phyloP scores from a whole-genome alignment of 2,329 filamentous ascomycete genomes.

The Fusarium incarnatum region DNA sequence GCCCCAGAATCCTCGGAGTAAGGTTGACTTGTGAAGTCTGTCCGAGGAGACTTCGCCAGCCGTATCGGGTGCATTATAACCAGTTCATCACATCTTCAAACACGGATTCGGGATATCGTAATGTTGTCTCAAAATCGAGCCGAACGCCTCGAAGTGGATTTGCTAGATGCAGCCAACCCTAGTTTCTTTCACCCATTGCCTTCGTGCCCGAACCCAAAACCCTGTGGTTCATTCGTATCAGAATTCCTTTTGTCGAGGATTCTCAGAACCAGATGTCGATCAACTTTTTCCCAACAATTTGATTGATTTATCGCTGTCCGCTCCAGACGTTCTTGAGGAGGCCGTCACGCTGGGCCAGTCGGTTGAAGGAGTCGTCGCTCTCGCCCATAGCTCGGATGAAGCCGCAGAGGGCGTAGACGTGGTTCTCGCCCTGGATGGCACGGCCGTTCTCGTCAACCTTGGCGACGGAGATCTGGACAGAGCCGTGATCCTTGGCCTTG shows the following conservation, averaged over 20 bases:
- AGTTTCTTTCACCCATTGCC: slow-evolving; percentile 54
- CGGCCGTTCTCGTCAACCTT: slow-evolving; percentile 99
- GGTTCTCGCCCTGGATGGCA: slow-evolving; percentile 92
- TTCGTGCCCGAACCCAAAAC: slow-evolving; percentile 53
- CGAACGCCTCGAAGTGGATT: slow-evolving; percentile 61
- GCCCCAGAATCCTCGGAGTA: slow-evolving; percentile 66
- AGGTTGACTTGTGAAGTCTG: slow-evolving; percentile 50
- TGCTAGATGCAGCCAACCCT: slow-evolving; percentile 60
- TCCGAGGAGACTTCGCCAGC: slow-evolving; percentile 69
- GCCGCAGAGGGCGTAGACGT: slow-evolving; percentile 96
- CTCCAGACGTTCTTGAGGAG: slow-evolving; percentile 98
- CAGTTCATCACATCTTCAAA: slow-evolving; percentile 48
- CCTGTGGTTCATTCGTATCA: slow-evolving; percentile 45
- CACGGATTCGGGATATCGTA: slow-evolving; percentile 45
- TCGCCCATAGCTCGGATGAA: slow-evolving; percentile 99
- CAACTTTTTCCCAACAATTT: slow-evolving; percentile 41
- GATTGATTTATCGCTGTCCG: slow-evolving; percentile 69
- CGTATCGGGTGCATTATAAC: slow-evolving; percentile 51
- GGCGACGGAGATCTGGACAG: slow-evolving; percentile 94
- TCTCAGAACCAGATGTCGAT: slow-evolving; percentile 44
- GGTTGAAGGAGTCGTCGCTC: slow-evolving; percentile 96
- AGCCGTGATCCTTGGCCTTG: slow-evolving; percentile 99
- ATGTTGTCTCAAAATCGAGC: slow-evolving; percentile 59
- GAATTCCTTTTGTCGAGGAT: slow-evolving; percentile 42
- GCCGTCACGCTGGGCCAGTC: slow-evolving; percentile 94